phyloP scores from a whole-genome alignment of 1,284 basidiomycete species.

The Puccinia horiana region DNA sequence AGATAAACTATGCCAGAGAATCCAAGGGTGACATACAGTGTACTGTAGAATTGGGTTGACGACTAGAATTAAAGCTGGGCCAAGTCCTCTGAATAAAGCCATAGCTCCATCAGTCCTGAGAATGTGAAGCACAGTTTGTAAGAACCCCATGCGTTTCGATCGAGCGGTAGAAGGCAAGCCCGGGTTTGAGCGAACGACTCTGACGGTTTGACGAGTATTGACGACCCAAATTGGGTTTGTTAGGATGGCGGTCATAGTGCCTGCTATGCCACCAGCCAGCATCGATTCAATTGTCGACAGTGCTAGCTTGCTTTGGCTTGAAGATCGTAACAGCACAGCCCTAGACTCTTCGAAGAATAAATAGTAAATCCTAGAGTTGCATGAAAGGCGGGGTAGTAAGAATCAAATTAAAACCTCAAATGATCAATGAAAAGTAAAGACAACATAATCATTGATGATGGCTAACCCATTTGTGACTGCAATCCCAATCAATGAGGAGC shows the following conservation, averaged over 20 bases:
- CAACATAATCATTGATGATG: background rate
- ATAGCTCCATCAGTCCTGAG: slow-evolving; percentile 73
- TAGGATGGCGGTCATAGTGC: slow-evolving; percentile 83
- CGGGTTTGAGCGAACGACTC: slow-evolving; percentile 53
- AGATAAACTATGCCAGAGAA: background rate
- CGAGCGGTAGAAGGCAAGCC: slow-evolving; percentile 34
- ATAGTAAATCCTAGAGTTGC: slow-evolving; percentile 59
- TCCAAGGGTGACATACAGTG: slow-evolving; percentile 54
- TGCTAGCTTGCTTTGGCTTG: slow-evolving; percentile 63
- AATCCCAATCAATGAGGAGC: slow-evolving; percentile 83
- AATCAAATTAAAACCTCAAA: background rate
- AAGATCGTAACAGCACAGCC: slow-evolving; percentile 62
- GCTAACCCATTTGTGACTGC: slow-evolving; percentile 84
- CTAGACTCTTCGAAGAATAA: slow-evolving; percentile 59
- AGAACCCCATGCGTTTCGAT: slow-evolving; percentile 67
- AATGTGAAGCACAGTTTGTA: slow-evolving; percentile 73
- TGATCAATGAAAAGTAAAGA: background rate
- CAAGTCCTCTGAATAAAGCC: slow-evolving; percentile 93
- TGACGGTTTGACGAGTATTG: slow-evolving; percentile 72
- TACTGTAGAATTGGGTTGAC: slow-evolving; percentile 85
- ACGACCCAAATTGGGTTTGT: slow-evolving; percentile 88
- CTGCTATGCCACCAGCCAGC: slow-evolving; percentile 82
- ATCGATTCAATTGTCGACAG: slow-evolving; percentile 85
- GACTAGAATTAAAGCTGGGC: slow-evolving; percentile 87
- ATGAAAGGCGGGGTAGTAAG: background rate